Conservation (phyloP, 1,284 basidiomycete genomes). For the Sphagnurus paluster region DNA sequence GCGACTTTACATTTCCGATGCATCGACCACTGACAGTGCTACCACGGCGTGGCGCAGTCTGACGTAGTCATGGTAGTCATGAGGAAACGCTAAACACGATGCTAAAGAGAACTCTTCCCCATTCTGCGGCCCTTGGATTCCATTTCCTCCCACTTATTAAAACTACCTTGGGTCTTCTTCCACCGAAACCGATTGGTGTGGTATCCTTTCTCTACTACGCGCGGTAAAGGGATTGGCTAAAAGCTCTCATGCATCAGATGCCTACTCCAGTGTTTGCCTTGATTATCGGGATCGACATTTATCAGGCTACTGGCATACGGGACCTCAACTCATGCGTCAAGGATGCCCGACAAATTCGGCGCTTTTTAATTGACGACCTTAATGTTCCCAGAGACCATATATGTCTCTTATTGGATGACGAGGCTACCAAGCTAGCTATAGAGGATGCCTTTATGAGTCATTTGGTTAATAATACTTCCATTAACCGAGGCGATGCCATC, state of each 20-base stretch:
- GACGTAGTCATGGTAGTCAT: not conserved
- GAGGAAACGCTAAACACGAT: not conserved
- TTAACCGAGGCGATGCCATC: conserved; percentile 60
- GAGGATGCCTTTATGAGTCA: conserved; percentile 59
- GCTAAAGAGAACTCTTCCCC: not conserved
- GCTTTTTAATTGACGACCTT: conserved; percentile 55
- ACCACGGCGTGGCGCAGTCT: not conserved
- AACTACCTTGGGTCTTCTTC: not conserved
- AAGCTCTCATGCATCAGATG: conserved; percentile 22
- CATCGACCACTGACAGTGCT: conserved; percentile 1
- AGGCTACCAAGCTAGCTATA: conserved; percentile 60
- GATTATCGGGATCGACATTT: conserved; percentile 63
- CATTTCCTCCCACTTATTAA: not conserved
- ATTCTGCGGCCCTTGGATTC: too few species aligned
- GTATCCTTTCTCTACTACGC: not conserved
- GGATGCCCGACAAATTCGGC: conserved; percentile 55
- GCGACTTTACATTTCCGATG: conserved; percentile 10
- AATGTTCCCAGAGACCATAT: conserved; percentile 61
- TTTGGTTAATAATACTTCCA: conserved; percentile 56
- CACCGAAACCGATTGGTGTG: conserved; percentile 1
- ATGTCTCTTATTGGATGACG: conserved; percentile 50
- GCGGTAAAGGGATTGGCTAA: not conserved
- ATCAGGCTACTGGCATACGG: conserved; percentile 63
- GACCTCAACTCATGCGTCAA: conserved; percentile 62
- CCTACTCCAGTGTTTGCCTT: conserved; percentile 54